These are phyloP conservation scores for Sutorius eximius DNA, from an alignment of 1,284 basidiomycete genomes.

Conservation along the genomic window DNA sequence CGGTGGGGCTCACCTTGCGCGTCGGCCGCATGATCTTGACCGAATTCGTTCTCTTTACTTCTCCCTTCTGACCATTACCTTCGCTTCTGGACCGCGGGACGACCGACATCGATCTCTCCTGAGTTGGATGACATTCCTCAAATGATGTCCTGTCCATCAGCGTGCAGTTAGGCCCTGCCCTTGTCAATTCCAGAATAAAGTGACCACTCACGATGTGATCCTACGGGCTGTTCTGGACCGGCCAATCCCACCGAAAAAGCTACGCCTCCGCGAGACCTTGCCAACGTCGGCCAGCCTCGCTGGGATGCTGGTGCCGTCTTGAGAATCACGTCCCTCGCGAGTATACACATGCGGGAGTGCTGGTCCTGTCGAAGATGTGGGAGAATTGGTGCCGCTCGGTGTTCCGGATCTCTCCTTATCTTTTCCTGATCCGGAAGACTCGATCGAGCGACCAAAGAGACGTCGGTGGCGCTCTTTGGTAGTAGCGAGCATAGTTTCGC, in stretches of 20 bases:
- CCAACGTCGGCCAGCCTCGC: constrained; percentile 50
- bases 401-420: constrained; percentile 36
- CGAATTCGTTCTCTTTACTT: constrained; percentile 25
- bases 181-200: constrained; percentile 1
- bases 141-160: constrained; percentile 21
- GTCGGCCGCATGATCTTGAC: constrained; percentile 19
- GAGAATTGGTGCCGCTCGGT: constrained; percentile 23
- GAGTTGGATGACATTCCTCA: constrained; percentile 22
- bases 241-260: constrained; percentile 72
- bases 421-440: constrained; percentile 41
- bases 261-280: constrained; percentile 59
- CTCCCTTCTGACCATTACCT: constrained; percentile 7
- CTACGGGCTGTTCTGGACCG: constrained; percentile 75
- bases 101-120: constrained; percentile 42
- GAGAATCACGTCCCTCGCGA: constrained; percentile 20
- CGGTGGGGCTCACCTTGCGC: constrained; percentile 13
- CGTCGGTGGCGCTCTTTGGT: constrained; percentile 44
- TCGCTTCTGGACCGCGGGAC: constrained; percentile 14
- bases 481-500: constrained; percentile 40
- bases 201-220: constrained; percentile 50
- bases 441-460: constrained; percentile 58
- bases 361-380: constrained; percentile 12
- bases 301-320: constrained; percentile 28
- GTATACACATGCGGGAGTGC: constrained; percentile 12
- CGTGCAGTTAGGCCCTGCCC: neutral